Percentiles rank a stretch among this genome's conserved stretches.
Conservation (phyloP, 257 asterid species). For the Handroanthus guayacan region DNA sequence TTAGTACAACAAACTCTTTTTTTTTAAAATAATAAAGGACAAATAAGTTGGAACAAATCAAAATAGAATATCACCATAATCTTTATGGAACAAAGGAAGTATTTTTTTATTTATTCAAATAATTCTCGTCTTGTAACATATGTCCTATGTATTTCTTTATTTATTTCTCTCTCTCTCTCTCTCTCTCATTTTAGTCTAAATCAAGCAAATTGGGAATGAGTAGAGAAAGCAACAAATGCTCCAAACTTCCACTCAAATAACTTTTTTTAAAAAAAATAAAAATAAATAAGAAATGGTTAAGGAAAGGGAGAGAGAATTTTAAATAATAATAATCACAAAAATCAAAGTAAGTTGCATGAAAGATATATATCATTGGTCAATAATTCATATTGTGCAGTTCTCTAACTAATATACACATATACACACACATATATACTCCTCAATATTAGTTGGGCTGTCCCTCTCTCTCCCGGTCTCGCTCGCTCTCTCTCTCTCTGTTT, state of each 20-base stretch:
- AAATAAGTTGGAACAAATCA: neutral
- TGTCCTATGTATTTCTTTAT: neutral
- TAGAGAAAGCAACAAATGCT: conserved; percentile 35
- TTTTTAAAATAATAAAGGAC: neutral
- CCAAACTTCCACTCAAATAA: conserved; percentile 26
- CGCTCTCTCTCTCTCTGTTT: conserved; percentile 39
- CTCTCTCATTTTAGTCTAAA: neutral
- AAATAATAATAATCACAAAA: conserved; percentile 3
- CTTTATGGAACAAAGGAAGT: neutral
- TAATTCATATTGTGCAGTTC: conserved; percentile 33
- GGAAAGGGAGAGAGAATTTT: neutral
- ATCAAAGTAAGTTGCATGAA: conserved; percentile 43
- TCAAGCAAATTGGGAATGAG: conserved; percentile 30
- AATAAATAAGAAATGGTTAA: neutral
- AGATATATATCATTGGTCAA: conserved; percentile 48
- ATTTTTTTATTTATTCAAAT: neutral
- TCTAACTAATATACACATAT: conserved; percentile 33
- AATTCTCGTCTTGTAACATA: neutral
- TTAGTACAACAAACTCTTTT: neutral
- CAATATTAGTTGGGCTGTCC: conserved; percentile 10
- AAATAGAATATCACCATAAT: neutral
- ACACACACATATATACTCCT: conserved; percentile 37
- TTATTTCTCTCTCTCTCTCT: neutral
- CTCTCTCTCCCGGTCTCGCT: conserved; percentile 19
- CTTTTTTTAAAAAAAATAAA: neutral